These are phyloP conservation scores for Fusarium sp. DNA, from an alignment of 2,329 filamentous ascomycete species.

Conservation along the genomic window DNA sequence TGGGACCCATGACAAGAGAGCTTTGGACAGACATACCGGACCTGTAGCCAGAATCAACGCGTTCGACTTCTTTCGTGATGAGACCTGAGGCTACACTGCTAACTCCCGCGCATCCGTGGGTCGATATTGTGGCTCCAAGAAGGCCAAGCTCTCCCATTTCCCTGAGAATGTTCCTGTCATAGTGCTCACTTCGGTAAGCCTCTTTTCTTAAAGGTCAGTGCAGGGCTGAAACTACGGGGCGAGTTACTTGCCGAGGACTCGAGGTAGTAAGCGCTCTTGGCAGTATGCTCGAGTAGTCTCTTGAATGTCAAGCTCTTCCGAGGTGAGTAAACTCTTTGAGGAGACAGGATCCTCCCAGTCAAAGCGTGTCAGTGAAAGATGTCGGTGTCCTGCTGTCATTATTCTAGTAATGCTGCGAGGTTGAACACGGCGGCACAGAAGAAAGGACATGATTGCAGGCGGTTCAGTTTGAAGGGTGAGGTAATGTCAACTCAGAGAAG, in stretches of 20 bases:
- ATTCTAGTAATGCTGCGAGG: not conserved
- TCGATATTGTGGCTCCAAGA: constrained; percentile 83
- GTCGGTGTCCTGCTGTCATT: not conserved
- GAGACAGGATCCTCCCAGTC: constrained; percentile 91
- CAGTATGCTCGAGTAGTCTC: constrained; percentile 94
- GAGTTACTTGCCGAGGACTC: constrained; percentile 75
- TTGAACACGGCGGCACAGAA: not conserved
- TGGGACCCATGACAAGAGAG: constrained; percentile 91
- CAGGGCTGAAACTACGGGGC: no score
- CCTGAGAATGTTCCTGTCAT: constrained; percentile 81
- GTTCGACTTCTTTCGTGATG: constrained; percentile 88
- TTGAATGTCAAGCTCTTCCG: constrained; percentile 88
- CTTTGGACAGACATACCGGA: constrained; percentile 96
- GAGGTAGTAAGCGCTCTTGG: constrained; percentile 84
- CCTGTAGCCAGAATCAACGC: constrained; percentile 89
- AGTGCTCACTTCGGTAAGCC: constrained; percentile 83
- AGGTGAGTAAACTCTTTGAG: constrained; percentile 77
- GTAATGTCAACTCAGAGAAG: no score
- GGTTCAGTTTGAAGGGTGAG: no score
- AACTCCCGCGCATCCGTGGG: constrained; percentile 86
- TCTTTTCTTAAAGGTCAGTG: constrained; percentile 57
- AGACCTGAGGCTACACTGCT: constrained; percentile 87
- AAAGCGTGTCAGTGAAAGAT: constrained; percentile 57
- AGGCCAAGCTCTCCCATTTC: constrained; percentile 93
- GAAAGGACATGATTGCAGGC: not conserved